Evolutionary conservation across 2,329 filamentous ascomycete species (phyloP).

Genomic region (Microcyclospora pomicola): DNA sequence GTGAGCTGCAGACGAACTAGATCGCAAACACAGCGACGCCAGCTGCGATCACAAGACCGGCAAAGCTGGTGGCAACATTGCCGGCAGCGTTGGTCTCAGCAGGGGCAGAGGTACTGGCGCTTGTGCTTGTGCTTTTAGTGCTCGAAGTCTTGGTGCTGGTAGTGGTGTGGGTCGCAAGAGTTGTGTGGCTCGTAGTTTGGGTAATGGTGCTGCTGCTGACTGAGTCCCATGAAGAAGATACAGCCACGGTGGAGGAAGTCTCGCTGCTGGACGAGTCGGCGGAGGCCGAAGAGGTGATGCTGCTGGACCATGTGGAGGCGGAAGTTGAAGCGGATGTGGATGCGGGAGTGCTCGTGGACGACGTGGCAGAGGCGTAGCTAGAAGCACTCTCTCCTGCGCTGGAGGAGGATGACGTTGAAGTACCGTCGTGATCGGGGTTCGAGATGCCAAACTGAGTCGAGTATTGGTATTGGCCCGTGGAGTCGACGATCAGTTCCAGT

Average conservation of each 20-base stretch:
- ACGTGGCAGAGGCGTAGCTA: not conserved
- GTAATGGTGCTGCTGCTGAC: no score
- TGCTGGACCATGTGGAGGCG: not conserved
- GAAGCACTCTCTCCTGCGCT: constrained; percentile 1
- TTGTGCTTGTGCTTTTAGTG: constrained; percentile 13
- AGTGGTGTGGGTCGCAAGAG: constrained; percentile 15
- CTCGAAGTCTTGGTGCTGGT: constrained; percentile 14
- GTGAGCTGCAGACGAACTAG: no score
- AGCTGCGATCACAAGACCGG: constrained; percentile 25
- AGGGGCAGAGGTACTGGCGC: constrained; percentile 13
- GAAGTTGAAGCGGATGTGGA: not conserved
- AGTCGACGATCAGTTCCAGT: constrained; percentile 46
- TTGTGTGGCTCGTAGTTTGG: not conserved
- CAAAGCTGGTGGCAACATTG: constrained; percentile 25
- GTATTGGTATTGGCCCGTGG: constrained; percentile 47
- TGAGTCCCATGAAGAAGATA: not conserved
- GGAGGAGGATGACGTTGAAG: not conserved
- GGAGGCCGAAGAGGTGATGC: constrained; percentile 6
- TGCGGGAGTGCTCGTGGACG: not conserved
- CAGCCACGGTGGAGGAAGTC: not conserved
- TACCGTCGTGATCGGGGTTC: constrained; percentile 23
- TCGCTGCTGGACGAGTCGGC: not conserved
- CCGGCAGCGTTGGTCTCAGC: constrained; percentile 11
- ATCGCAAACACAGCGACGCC: constrained; percentile 26
- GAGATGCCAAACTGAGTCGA: constrained; percentile 49